Base-by-base conservation (phyloP, 257 asterid species). In the Capsicum pubescens region DNA sequence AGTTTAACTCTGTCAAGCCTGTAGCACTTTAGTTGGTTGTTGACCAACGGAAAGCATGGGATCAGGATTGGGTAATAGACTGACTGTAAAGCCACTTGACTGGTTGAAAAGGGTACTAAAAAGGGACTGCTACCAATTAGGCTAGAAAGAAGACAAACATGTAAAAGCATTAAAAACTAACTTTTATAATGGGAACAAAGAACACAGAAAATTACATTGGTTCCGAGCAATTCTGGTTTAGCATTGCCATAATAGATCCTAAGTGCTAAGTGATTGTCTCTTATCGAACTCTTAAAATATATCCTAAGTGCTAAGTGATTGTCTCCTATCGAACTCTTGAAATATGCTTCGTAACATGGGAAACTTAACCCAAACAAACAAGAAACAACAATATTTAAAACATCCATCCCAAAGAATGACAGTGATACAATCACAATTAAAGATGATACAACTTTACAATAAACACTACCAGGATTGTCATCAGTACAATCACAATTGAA, bases 131-230 rank as follows among this genome's bases (percentile, higher is more conserved):
- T 26, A 26, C 32, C 32, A 26, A 0, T 26, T 26, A 26, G 32
- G 32, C 0, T 26, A 26, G 32, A 26, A 26, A 26, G 1, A 26
- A 26, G 32, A 26, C 32, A 26, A 76, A 52, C 64, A 52, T 2
- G 10, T 14, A 76, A 26, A 52, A 52, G 64, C 52, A 21, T 52
- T 14, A 21, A 71, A 56, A 10, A 76, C 19, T 4, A 52, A 2
- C 4, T 13, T 21, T 14, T 21, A 12, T 12, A 3, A 12, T 14
- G 48, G 46, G 64, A 2, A 52, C 48, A 52, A 26, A 52, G 48
- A 76, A 76, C 26, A 52, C 21, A 76, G 81, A 52, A n/a, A 26
- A 76, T 58, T 26, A 48, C 81, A 76, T 54, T 26, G 7, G 81
- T 76, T 36, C 63, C 60, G 13, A 32, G 63, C 21, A 76, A 76